Evolutionary conservation across 371 early-diverging fungal species (phyloP), one percentile per base, ranked within the genome.

Genomic region (Mucor saturninus): DNA sequence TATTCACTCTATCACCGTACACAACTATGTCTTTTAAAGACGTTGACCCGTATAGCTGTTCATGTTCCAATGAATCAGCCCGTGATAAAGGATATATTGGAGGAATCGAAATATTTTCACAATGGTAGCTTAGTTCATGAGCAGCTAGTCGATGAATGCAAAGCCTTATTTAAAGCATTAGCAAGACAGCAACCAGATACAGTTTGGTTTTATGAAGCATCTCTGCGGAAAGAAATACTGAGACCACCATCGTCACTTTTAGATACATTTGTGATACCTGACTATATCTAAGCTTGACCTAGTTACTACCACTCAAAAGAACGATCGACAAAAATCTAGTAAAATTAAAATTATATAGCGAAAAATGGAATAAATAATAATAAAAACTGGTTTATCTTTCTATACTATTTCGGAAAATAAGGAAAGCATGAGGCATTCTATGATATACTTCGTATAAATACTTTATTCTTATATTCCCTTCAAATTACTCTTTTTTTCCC

Each of bases 1-100:
- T 80, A 63, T 55, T 80, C 83, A 0, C 56, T 72, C 4, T 63
- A 70, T 6, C 75, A 79, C 62, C 67, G 68, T 7, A 57, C 80
- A 2, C 75, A 79, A 26, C 21, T 56, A 7, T 64, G 72, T 42
- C 59, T 84, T 4, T 31, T 84, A 10, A 48, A 53, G 9, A 73
- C 81, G 3, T 54, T 81, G 2, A 63, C 59, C 10, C 59, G 62
- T 5, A 56, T 76, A 10, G 65, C 64, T 0, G 28, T 56, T 1
- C 54, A 72, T 57, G 76, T 77, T 1, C 64, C 64, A n/a, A 14
- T 81, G 37, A 43, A 49, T 21, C 72, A 74, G 31, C 43, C 49
- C 5, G 54, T 62, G 0, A 48, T 75, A 3, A 57, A 61, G 14
- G 75, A 71, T 11, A 76, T 79, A 10, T 42, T 74, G 15, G 69